Base-by-base conservation (phyloP, 768 basidiomycete genomes). In the Psilocybe tampanensis region DNA sequence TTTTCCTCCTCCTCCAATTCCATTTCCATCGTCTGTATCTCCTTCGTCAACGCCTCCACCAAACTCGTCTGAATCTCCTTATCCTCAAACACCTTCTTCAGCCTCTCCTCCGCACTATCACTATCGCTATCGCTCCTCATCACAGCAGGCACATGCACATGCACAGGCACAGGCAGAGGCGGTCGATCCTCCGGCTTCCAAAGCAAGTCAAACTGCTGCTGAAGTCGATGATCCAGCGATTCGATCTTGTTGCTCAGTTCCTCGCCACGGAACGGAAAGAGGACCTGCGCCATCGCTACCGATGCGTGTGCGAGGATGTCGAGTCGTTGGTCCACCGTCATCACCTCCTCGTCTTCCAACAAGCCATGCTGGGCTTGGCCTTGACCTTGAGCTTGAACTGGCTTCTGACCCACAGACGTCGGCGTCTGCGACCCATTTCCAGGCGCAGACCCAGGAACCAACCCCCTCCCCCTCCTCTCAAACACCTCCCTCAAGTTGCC, bases 221-320 rank as follows among this genome's bases (percentile, higher is more conserved):
- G 55, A 12, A 64, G 55, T 4, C 52, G 47, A 22, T 39, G 32
- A 39, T 64, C 63, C 7, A 61, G 42, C n/a, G 43, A 42, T 8
- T 50, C 45, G 23, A 64, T 64, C 24, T 55, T 39, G 21, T 24
- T 48, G n/a, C 51, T 58, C 17, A 61, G 34, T 23, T 64, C 58
- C 13, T 44, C 47, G 21, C 60, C 63, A 8, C 58, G 52, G 47
- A 39, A 59, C 18, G 58, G 55, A 23, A 61, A 59, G 8, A 64
- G 39, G 2, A 52, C 53, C 44, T 61, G 61, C 34, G 60, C 63
- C n/a, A 64, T 17, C 11, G 63, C 58, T 8, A 64, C 56, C 4
- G 60, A 59, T 4, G 58, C 60, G 8, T 61, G 58, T 1, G 60
- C 60, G 18, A 64, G 60, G 13, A 61, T 56, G 24, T 61, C 63